A percentile compares a stretch with the other conserved stretches of the same genome.
phyloP scores from a whole-genome alignment of 176 grass and related monocot genomes.

The Saccharum spontaneum region DNA sequence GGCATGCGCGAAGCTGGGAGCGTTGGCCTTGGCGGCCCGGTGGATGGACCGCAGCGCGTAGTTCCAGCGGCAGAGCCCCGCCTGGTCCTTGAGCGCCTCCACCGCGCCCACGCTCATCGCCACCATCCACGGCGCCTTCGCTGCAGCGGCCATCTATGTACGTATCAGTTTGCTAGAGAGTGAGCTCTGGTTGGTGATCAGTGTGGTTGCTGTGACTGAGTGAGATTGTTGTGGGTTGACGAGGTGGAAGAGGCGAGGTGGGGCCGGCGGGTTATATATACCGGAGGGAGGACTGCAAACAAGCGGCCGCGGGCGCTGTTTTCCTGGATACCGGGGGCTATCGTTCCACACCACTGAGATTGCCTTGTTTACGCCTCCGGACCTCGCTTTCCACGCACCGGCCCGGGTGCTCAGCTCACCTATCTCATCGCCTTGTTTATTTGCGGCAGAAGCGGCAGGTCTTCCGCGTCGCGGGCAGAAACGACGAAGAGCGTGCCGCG shows the following conservation, averaged over 20 bases:
- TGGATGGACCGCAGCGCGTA: slow-evolving; percentile 54
- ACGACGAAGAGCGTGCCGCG: no score
- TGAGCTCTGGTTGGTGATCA: no score
- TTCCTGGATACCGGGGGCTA: slow-evolving; percentile 25
- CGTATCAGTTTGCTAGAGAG: no score
- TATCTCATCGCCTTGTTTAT: not conserved
- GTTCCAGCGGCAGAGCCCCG: slow-evolving; percentile 69
- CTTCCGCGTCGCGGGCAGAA: not conserved
- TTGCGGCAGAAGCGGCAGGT: not conserved
- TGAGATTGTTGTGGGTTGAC: no score
- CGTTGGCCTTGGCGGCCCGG: slow-evolving; percentile 37
- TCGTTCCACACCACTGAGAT: accelerated
- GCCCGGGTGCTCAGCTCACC: not conserved
- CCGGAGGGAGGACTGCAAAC: not conserved
- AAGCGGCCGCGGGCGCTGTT: slow-evolving; percentile 14
- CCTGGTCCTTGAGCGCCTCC: slow-evolving; percentile 80
- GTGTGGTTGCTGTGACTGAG: no score
- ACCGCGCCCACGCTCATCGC: slow-evolving; percentile 62
- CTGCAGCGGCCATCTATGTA: no score
- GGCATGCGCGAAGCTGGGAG: slow-evolving; percentile 21
- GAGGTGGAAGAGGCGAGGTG: no score
- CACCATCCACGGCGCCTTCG: slow-evolving; percentile 53
- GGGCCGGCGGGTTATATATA: not conserved
- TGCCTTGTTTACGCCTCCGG: not conserved
- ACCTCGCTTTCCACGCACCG: not conserved